Base-by-base conservation (phyloP, 345 rosid genomes). In the Acer campestre region DNA sequence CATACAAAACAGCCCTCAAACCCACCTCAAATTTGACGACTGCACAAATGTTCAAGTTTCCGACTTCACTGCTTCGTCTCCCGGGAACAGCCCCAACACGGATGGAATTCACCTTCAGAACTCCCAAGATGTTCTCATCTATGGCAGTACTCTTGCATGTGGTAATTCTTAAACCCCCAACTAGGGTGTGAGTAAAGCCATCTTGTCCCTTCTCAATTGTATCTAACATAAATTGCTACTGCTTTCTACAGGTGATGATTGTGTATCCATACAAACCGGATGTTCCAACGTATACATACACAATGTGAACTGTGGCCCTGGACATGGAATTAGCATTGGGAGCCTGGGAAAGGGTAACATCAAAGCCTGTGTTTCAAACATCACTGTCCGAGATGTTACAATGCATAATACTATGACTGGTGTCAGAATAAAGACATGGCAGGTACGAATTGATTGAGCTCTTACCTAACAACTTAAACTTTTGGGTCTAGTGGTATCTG, bases 251-350 rank as follows among this genome's bases (percentile, higher is more conserved):
- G 99, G 99, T 61, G 98, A 93, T 85, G 98, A 95, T 70, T 93
- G 98, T 68, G 79, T 93, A 46, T 95, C 97, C 8, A 88, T 93
- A 80, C 98, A 93, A 84, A 85, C 93, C 25, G 99, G 97, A 79
- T 90, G 97, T 88, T 90, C 98, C 44, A 85, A 93, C 67, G 83
- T 95, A 68, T 75, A 86, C 82, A 83, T 93, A 73, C 94, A 92
- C 49, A 67, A 89, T 53, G 85, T 93, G 59, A 91, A 88, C 66
- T 93, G 97, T 62, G 99, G 98, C 68, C 96, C 95, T 80, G 99
- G 98, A 75, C 98, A 95, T 77, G 97, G 98, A 46, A 90, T 95
- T 66, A 95, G 98, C 86, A 93, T 95, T n/a, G 98, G 98, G 75
- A 84, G 97, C 62, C 86, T 95, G 12, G 98, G 98, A 83, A 90